Evolutionary conservation across 352 stramenopile genomes (phyloP).

Genomic region (Phytophthora ohioensis): DNA sequence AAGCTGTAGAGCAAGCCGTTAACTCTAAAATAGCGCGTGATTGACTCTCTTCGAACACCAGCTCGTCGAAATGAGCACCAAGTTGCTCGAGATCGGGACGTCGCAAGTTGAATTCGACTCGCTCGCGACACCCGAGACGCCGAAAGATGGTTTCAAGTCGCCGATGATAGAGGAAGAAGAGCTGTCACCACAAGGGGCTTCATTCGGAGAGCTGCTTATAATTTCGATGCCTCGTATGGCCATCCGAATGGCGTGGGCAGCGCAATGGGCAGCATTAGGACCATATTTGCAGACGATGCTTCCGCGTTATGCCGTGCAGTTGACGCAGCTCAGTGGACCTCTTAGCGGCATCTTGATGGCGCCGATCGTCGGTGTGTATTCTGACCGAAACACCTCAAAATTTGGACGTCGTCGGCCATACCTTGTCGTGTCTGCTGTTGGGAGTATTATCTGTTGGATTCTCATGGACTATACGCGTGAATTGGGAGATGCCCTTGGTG

Average conservation of each 20-base stretch:
- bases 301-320: conserved; percentile 54
- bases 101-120: conserved; percentile 34
- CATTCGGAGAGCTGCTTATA: conserved; percentile 45
- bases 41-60: conserved; percentile 6
- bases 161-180: conserved; percentile 32
- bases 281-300: conserved; percentile 66
- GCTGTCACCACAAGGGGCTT: conserved; percentile 16
- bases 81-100: conserved; percentile 18
- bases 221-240: conserved; percentile 66
- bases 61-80: conserved; percentile 18
- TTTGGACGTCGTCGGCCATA: conserved; percentile 54
- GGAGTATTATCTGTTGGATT: conserved; percentile 55
- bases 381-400: conserved; percentile 41
- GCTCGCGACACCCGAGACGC: conserved; percentile 33
- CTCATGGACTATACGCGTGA: conserved; percentile 65
- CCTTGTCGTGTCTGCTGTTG: conserved; percentile 45
- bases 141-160: conserved; percentile 37
- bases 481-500: conserved; percentile 53
- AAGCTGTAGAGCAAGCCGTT: too few relatives aligned
- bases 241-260: conserved; percentile 68
- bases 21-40: not conserved
- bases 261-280: conserved; percentile 63
- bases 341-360: conserved; percentile 58
- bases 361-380: conserved; percentile 59
- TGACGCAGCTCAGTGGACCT: conserved; percentile 63